A percentile compares a stretch with the other conserved stretches of the same genome.
These are phyloP conservation scores for Sphagnum fallax DNA, from an alignment of 228 moss, liverwort and hornwort species.

Conservation along the genomic window DNA sequence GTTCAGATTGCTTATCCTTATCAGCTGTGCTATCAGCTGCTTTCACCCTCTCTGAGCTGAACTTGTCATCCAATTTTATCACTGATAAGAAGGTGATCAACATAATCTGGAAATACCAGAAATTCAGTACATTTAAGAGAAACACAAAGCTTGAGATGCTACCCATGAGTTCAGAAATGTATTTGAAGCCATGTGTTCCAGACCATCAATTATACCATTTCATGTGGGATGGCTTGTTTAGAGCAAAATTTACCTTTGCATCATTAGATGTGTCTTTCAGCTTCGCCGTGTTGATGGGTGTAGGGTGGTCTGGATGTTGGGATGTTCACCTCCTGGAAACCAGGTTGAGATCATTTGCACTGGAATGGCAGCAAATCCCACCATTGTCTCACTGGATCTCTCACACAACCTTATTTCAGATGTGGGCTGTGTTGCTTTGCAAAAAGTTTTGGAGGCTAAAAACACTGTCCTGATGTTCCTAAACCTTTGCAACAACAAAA, in stretches of 20 bases:
- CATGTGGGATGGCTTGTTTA: too few relatives aligned
- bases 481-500: slow-evolving; percentile 70
- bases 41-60: slow-evolving; percentile 52
- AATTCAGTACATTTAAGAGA: not conserved
- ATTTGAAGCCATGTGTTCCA: too few relatives aligned
- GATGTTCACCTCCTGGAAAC: not conserved
- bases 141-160: too few relatives aligned
- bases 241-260: too few relatives aligned
- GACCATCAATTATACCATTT: too few relatives aligned
- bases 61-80: slow-evolving; percentile 61
- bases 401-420: slow-evolving; percentile 71
- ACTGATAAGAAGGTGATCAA: slow-evolving; percentile 38
- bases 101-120: not conserved
- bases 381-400: slow-evolving; percentile 69
- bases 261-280: too few relatives aligned
- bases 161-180: too few relatives aligned
- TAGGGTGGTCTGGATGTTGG: too few relatives aligned
- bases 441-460: slow-evolving; percentile 41
- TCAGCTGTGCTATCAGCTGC: slow-evolving; percentile 49
- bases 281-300: too few relatives aligned
- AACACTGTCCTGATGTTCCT: slow-evolving; percentile 73
- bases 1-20: slow-evolving; percentile 78
- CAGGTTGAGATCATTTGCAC: slow-evolving; percentile 62
- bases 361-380: slow-evolving; percentile 73
- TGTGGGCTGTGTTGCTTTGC: slow-evolving; percentile 55